Evolutionary conservation across 2,329 filamentous ascomycete genomes (phyloP).

Genomic region (Fusarium sp.): DNA sequence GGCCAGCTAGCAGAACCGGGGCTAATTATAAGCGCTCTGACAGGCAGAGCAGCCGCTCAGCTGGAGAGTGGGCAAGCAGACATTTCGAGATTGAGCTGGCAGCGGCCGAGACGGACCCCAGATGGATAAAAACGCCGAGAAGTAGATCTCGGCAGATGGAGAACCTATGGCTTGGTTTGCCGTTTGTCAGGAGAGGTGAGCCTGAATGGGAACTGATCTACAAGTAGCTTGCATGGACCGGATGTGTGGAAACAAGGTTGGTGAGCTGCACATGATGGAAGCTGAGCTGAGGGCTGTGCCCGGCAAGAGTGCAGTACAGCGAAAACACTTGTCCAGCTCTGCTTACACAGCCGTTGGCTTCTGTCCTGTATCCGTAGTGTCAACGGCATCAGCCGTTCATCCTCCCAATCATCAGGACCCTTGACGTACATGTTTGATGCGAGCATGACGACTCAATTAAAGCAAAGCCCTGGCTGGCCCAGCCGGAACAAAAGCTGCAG

Average conservation of each 20-base stretch:
- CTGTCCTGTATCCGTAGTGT: background rate
- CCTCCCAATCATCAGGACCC: background rate
- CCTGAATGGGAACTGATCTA: constrained; percentile 26
- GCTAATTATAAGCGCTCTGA: background rate
- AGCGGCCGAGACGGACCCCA: constrained; percentile 8
- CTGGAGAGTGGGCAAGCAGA: background rate
- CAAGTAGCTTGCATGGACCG: constrained; percentile 22
- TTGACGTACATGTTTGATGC: background rate
- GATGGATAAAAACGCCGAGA: constrained; percentile 25
- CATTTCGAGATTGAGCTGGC: background rate
- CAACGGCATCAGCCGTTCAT: background rate
- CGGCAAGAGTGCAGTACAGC: background rate
- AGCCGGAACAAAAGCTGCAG: constrained; percentile 17
- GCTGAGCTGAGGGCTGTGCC: background rate
- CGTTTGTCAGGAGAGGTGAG: background rate
- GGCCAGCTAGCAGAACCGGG: constrained; percentile 10
- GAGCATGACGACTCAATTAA: background rate
- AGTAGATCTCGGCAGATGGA: constrained; percentile 36
- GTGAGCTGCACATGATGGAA: background rate
- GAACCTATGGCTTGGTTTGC: constrained; percentile 13
- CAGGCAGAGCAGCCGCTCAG: background rate
- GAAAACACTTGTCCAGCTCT: background rate
- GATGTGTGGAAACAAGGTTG: constrained; percentile 18
- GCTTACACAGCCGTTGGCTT: background rate
- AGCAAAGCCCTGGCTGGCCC: background rate